Evolutionary conservation across 805 yeast genomes (phyloP).

Genomic region (Yarrowia deformans): DNA sequence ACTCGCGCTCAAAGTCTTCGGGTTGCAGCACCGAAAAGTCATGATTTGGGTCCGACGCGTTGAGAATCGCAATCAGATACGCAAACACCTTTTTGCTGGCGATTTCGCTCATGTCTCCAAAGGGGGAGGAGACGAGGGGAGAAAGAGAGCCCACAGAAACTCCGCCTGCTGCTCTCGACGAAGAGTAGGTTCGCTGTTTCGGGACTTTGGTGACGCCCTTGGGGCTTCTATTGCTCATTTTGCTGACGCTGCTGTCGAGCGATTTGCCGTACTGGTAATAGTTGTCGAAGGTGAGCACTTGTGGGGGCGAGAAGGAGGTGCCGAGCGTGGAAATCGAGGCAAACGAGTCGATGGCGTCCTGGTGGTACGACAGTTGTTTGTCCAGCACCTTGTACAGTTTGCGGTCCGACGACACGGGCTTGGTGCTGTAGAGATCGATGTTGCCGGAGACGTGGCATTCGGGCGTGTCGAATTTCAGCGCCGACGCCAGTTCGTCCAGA

Average conservation of each 20-base stretch:
- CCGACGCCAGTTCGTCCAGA: conserved; percentile 88
- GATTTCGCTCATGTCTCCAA: conserved; percentile 89
- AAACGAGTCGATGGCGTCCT: conserved; percentile 42
- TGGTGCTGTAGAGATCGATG: conserved; percentile 92
- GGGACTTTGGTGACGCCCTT: conserved; percentile 19
- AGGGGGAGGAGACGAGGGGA: conserved; percentile 60
- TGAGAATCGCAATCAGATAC: conserved; percentile 85
- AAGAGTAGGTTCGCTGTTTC: conserved; percentile 24
- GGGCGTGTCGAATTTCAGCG: conserved; percentile 76
- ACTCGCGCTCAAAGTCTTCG: conserved; percentile 65
- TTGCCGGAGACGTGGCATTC: conserved; percentile 85
- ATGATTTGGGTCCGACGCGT: conserved; percentile 94
- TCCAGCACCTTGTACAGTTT: conserved; percentile 88
- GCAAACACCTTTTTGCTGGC: conserved; percentile 90
- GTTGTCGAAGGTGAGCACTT: conserved; percentile 43
- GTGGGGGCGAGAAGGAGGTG: conserved; percentile 45
- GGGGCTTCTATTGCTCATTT: conserved; percentile 10
- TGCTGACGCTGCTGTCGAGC: conserved; percentile 22
- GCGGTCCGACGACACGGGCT: conserved; percentile 88
- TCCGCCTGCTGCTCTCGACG: conserved; percentile 8
- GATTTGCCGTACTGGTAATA: conserved; percentile 37
- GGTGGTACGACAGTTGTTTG: conserved; percentile 64
- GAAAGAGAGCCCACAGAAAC: conserved; percentile 40
- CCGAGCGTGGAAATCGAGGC: conserved; percentile 38
- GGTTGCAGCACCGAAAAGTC: conserved; percentile 91